These are phyloP conservation scores for Sanghuangporus sanghuang DNA, from an alignment of 1,284 basidiomycete genomes.

Conservation along the genomic window DNA sequence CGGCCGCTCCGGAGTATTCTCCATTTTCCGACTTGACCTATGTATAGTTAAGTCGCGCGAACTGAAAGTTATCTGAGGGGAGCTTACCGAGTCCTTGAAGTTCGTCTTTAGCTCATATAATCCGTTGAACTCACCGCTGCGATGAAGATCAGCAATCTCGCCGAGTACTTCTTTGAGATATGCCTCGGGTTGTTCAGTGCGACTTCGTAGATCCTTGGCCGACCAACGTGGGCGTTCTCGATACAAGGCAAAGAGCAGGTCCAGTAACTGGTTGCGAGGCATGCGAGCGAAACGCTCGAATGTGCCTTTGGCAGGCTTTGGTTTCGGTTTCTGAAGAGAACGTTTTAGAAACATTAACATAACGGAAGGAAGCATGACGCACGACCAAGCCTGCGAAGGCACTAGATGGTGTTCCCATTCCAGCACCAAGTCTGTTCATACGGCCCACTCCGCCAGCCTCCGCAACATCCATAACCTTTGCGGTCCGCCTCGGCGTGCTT, in stretches of 20 bases:
- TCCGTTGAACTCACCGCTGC: constrained; percentile 71
- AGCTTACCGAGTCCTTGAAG: constrained; percentile 40
- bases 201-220: constrained; percentile 74
- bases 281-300: constrained; percentile 89
- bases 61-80: neutral
- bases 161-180: constrained; percentile 86
- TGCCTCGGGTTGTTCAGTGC: constrained; percentile 86
- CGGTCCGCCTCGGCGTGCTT: constrained; percentile 55
- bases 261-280: constrained; percentile 84
- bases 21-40: constrained; percentile 49
- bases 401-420: constrained; percentile 28
- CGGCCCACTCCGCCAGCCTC: constrained; percentile 58
- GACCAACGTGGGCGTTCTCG: constrained; percentile 79
- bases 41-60: neutral
- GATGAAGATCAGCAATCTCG: constrained; percentile 79
- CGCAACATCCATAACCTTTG: constrained; percentile 55
- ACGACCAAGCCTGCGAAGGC: constrained; percentile 58
- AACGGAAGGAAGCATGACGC: constrained; percentile 24
- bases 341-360: neutral
- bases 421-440: constrained; percentile 54
- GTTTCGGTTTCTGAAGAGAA: constrained; percentile 49
- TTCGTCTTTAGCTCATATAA: constrained; percentile 66
- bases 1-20: constrained; percentile 41
- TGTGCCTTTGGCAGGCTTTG: constrained; percentile 58
- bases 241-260: constrained; percentile 80